Percentiles rank a stretch among this genome's conserved stretches.
Evolutionary conservation across 73 alveolate genomes (phyloP).

Genomic region (Paramecium tetraurelia): DNA sequence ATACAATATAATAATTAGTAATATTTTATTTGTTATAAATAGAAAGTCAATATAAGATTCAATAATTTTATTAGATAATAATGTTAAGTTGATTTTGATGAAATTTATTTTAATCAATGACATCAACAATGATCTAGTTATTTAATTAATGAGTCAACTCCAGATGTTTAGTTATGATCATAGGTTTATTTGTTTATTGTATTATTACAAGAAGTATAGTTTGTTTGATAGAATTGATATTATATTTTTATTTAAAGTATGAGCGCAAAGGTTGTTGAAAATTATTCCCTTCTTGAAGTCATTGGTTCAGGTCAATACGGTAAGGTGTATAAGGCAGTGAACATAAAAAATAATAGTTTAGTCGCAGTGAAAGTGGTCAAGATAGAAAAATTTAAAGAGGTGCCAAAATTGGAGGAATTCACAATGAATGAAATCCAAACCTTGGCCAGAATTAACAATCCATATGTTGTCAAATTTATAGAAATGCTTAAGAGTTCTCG

Average conservation of each 20-base stretch:
- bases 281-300: constrained; percentile 51
- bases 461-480: constrained; percentile 48
- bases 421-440: constrained; percentile 65
- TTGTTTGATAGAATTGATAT: neutral
- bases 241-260: neutral
- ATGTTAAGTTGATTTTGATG: no score
- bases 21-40: no score
- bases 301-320: constrained; percentile 61
- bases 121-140: neutral
- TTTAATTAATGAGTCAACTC: neutral
- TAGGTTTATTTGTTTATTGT: neutral
- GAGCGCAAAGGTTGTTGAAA: constrained; percentile 54
- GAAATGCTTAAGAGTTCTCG: constrained; percentile 56
- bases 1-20: no score
- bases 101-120: neutral
- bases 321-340: constrained; percentile 60
- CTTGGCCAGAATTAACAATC: constrained; percentile 48
- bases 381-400: constrained; percentile 59
- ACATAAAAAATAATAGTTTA: constrained; percentile 36
- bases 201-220: neutral
- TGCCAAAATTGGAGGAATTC: constrained; percentile 61
- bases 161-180: neutral
- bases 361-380: constrained; percentile 63
- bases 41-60: neutral
- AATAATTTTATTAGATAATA: neutral